A percentile compares a stretch with the other conserved stretches of the same genome.
These are phyloP conservation scores for Gossypium trilobum DNA, from an alignment of 441 rosid genomes.

Conservation along the genomic window DNA sequence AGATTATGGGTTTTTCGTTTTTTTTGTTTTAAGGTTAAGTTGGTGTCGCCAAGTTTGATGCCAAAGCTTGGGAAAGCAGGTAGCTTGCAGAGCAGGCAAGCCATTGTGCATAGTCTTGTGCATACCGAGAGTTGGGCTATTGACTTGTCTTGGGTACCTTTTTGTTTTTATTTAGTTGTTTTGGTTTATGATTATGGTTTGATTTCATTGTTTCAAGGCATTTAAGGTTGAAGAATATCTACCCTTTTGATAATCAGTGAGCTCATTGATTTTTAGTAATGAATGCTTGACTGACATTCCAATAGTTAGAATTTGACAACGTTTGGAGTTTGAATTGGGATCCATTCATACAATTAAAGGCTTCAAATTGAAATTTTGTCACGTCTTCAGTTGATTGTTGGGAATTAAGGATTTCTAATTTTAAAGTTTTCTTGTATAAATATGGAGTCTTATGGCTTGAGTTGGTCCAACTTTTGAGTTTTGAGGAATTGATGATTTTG, in stretches of 20 bases:
- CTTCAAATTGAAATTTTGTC: neutral
- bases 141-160: conserved; percentile 79
- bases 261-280: neutral
- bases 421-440: neutral
- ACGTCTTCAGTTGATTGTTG: neutral
- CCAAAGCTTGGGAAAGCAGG: conserved; percentile 92
- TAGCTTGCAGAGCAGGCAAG: conserved; percentile 84
- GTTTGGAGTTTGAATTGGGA: neutral
- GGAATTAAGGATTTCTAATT: neutral
- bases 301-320: neutral
- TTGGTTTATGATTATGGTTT: neutral
- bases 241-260: neutral
- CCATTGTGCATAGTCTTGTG: conserved; percentile 77
- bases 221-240: neutral
- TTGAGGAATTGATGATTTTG: neutral
- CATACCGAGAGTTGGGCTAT: conserved; percentile 92
- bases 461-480: neutral
- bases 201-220: neutral
- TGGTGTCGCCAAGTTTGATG: conserved; percentile 80
- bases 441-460: neutral
- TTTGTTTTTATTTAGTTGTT: neutral
- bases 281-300: neutral
- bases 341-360: neutral
- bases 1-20: neutral
- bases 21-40: conserved; percentile 43